Percentiles rank a stretch among this genome's conserved stretches.
These are phyloP conservation scores for Chrysanthemum lavandulifolium DNA, from an alignment of 129 eudicot genomes.

Conservation along the genomic window DNA sequence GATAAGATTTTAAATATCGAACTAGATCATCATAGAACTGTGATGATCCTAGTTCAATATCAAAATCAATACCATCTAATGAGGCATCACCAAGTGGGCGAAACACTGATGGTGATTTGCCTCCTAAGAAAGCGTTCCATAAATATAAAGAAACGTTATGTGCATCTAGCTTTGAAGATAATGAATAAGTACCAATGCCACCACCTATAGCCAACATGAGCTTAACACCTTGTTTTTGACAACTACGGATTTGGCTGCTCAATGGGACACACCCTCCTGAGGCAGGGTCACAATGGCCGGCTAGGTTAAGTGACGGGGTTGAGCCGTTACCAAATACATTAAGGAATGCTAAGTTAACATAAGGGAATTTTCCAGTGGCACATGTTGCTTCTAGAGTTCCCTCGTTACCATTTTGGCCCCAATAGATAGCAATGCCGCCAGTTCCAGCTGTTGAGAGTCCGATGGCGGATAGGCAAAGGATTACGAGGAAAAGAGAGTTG, in stretches of 20 bases:
- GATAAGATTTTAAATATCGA: conserved; percentile 29
- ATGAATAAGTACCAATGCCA: conserved; percentile 48
- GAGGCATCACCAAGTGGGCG: conserved; percentile 66
- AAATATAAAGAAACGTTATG: conserved; percentile 46
- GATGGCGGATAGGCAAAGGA: conserved; percentile 19
- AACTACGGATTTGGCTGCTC: conserved; percentile 36
- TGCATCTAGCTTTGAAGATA: conserved; percentile 60
- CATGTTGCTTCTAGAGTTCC: conserved; percentile 58
- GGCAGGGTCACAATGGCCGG: conserved; percentile 73
- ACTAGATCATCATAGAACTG: conserved; percentile 51
- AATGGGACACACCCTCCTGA: conserved; percentile 39
- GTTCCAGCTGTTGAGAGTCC: conserved; percentile 5
- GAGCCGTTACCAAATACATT: conserved; percentile 58
- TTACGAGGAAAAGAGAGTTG: conserved; percentile 27
- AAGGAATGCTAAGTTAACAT: conserved; percentile 64
- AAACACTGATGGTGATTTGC: conserved; percentile 38
- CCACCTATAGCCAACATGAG: conserved; percentile 81
- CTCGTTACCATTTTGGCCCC: conserved; percentile 84
- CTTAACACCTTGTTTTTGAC: conserved; percentile 57
- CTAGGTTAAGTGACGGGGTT: conserved; percentile 63
- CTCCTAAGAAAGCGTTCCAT: conserved; percentile 71
- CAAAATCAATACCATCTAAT: conserved; percentile 73
- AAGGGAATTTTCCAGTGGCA: conserved; percentile 55
- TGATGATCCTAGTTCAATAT: conserved; percentile 53
- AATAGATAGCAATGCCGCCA: conserved; percentile 76